phyloP scores from a whole-genome alignment of 352 stramenopile species.

The Pythium dissimile region DNA sequence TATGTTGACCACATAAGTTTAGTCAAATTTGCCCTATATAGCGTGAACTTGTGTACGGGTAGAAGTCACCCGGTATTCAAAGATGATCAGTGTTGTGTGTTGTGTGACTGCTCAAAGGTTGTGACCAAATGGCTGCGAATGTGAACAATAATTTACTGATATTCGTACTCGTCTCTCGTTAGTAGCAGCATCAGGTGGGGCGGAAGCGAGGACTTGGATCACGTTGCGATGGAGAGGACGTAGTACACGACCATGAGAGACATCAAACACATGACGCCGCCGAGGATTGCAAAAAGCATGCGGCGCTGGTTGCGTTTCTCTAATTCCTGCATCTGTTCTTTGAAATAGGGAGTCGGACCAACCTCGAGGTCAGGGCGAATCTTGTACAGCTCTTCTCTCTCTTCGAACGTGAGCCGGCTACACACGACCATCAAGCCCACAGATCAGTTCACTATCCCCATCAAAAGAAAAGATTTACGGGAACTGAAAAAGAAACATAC shows the following conservation, averaged over 20 bases:
- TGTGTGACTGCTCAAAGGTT: too few species aligned
- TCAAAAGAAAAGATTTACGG: background rate
- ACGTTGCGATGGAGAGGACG: slow-evolving; percentile 25
- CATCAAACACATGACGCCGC: slow-evolving; percentile 60
- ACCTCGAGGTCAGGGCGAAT: slow-evolving; percentile 82
- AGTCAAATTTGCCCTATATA: too few species aligned
- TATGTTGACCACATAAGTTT: background rate
- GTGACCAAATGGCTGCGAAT: too few species aligned
- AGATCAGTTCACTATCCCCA: background rate
- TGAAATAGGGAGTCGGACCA: slow-evolving; percentile 47
- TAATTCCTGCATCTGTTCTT: slow-evolving; percentile 52
- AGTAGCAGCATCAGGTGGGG: too few species aligned
- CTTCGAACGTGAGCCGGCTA: slow-evolving; percentile 70
- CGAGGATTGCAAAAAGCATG: slow-evolving; percentile 73
- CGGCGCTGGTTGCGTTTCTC: slow-evolving; percentile 58
- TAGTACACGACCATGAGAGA: slow-evolving; percentile 75
- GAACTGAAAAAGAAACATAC: slow-evolving; percentile 21
- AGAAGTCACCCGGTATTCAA: too few species aligned
- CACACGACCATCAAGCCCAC: background rate
- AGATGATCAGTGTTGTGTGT: too few species aligned
- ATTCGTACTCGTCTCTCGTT: too few species aligned
- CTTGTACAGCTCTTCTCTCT: slow-evolving; percentile 82
- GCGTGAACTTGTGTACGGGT: too few species aligned
- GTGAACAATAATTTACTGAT: too few species aligned
- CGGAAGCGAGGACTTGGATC: too few species aligned